Evolutionary conservation across 306 rosid genomes (phyloP), one percentile per base, ranked within the genome.

Genomic region (Trichosanthes truncata): DNA sequence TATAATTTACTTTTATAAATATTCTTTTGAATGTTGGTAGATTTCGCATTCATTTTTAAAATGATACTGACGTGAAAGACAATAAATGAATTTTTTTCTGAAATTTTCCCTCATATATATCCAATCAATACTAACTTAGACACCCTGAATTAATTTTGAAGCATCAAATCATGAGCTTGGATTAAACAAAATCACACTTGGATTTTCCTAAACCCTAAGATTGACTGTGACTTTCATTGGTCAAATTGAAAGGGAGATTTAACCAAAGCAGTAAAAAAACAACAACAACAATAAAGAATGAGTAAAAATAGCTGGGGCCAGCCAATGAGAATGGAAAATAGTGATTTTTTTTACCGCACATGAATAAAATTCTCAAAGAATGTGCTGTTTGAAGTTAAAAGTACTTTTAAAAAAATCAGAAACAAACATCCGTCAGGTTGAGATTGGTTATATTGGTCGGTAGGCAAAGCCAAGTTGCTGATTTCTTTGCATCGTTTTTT

Each of bases 381-480:
- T n/a, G 63, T 9, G 63, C 63, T 2, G 15, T 59, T 59, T 12
- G 48, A 10, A 43, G 48, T 43, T 9, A 0, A 43, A 43, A 43
- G 18, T 48, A 14, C 1, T 52, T 9, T 17, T 17, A 52, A 52
- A 52, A 14, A 52, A 17, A 56, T 56, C 14, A 21, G 14, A 21
- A 55, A n/a, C 10, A 55, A 55, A 66, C 73, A 66, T 66, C 48
- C 48, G 73, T 66, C 73, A 66, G 48, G 9, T 7, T 1, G 48
- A 66, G 73, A 66, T 17, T 66, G 73, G 73, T 66, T 66, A 35
- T 66, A 18, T 66, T 66, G 46, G 73, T 66, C 73, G 73, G 73
- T 36, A 67, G 48, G 49, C 17, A 67, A 36, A 67, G 49, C 12
- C 74, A 67, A 67, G 49, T 38, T 38, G 49, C 23, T 33, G 71